phyloP scores from a whole-genome alignment of 2,329 filamentous ascomycete species.

The Neocucurbitaria cava region DNA sequence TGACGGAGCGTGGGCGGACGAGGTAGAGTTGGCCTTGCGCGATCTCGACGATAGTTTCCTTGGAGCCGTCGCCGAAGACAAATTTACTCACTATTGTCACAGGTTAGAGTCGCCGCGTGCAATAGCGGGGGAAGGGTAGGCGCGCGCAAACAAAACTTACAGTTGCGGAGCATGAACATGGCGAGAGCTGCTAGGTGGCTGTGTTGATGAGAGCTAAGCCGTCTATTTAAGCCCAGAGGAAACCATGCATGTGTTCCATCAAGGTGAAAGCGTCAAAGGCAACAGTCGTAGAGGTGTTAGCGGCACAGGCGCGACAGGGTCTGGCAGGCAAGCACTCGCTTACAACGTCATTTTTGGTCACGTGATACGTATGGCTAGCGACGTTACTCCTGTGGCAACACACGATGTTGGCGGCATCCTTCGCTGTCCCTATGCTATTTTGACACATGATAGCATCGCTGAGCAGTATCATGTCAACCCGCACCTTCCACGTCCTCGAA shows the following conservation, averaged over 20 bases:
- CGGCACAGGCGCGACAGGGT: conserved; percentile 16
- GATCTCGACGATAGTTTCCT: conserved; percentile 93
- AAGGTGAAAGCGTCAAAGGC: conserved; percentile 20
- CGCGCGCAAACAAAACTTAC: conserved; percentile 39
- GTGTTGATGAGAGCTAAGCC: conserved; percentile 16
- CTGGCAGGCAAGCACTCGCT: conserved; percentile 18
- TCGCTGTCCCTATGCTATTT: background rate
- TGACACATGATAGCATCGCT: too few species aligned
- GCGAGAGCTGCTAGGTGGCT: conserved; percentile 21
- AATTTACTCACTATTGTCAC: conserved; percentile 78
- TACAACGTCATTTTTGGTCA: conserved; percentile 1
- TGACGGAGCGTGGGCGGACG: conserved; percentile 91
- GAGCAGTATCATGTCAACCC: too few species aligned
- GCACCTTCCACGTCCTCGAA: too few species aligned
- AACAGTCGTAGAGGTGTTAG: conserved; percentile 24
- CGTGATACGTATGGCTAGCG: background rate
- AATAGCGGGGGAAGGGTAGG: conserved; percentile 41
- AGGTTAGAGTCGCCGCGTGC: conserved; percentile 30
- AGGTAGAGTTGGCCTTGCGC: conserved; percentile 97
- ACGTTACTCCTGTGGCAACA: background rate
- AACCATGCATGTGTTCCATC: conserved; percentile 21
- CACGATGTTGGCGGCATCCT: too few species aligned
- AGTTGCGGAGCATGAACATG: conserved; percentile 52
- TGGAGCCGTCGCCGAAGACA: conserved; percentile 85
- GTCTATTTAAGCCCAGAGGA: conserved; percentile 26